These are phyloP conservation scores for Talaromyces atroroseus DNA, from an alignment of 2,329 filamentous ascomycete species.

Conservation along the genomic window DNA sequence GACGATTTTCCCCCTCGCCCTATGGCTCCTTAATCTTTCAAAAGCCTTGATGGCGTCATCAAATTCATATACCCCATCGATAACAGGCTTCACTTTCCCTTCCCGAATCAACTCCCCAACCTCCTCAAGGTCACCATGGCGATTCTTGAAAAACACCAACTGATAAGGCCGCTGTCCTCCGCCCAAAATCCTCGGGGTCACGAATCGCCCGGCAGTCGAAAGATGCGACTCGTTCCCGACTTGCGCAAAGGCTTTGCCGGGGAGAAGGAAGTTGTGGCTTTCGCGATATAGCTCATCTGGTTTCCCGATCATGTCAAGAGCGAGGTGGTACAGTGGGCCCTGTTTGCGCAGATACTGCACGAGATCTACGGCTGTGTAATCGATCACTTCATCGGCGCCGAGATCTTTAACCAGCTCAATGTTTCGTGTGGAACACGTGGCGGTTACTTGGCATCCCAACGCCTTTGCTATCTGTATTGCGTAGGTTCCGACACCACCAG, in stretches of 20 bases:
- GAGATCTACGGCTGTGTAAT: constrained; percentile 52
- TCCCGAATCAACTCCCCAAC: constrained; percentile 54
- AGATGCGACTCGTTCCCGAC: constrained; percentile 40
- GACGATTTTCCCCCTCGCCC: constrained; percentile 57
- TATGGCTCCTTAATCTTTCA: constrained; percentile 52
- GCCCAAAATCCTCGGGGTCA: constrained; percentile 45
- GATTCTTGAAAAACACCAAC: constrained; percentile 32
- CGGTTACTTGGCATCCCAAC: constrained; percentile 55
- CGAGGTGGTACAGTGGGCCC: constrained; percentile 47
- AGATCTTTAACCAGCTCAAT: constrained; percentile 51
- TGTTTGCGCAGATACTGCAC: constrained; percentile 42
- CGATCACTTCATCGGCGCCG: constrained; percentile 60
- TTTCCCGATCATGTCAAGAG: constrained; percentile 55
- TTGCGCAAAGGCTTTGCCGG: constrained; percentile 49
- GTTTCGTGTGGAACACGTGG: constrained; percentile 55
- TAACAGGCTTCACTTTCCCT: constrained; percentile 52
- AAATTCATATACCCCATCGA: constrained; percentile 53
- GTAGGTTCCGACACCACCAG: constrained; percentile 56
- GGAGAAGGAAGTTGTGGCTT: constrained; percentile 47
- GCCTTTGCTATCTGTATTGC: constrained; percentile 60
- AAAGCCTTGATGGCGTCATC: constrained; percentile 55
- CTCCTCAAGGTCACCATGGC: constrained; percentile 42
- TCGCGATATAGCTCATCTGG: constrained; percentile 50
- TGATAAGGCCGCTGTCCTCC: constrained; percentile 42
- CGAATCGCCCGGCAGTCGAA: constrained; percentile 31